A percentile compares a stretch with the other conserved stretches of the same genome.
Conservation (phyloP, 768 basidiomycete species). For the Dendrothele bispora region DNA sequence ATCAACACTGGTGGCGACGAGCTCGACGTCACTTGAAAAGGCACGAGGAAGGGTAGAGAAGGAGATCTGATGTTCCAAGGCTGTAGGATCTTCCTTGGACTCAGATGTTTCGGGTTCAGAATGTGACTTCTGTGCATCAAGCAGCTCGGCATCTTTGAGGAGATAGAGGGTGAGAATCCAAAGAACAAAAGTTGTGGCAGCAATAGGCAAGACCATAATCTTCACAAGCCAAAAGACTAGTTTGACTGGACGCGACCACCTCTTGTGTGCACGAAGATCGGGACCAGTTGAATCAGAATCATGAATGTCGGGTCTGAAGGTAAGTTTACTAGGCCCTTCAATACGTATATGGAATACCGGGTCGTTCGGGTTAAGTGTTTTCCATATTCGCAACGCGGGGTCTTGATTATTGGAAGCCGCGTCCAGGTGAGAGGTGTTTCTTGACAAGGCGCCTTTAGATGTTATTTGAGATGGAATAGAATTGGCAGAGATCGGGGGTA, state of each 20-base stretch:
- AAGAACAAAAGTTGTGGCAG: slow-evolving; percentile 67
- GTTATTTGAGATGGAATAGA: slow-evolving; percentile 19
- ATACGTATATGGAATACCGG: slow-evolving; percentile 71
- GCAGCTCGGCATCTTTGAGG: slow-evolving; percentile 86
- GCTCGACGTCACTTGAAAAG: slow-evolving; percentile 80
- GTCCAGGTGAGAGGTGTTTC: slow-evolving; percentile 15
- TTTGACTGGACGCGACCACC: slow-evolving; percentile 44
- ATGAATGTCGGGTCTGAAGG: slow-evolving; percentile 47
- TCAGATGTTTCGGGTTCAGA: slow-evolving; percentile 41
- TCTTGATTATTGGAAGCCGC: slow-evolving; percentile 8
- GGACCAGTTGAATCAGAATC: slow-evolving; percentile 30
- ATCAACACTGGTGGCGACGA: slow-evolving; percentile 69
- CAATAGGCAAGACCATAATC: slow-evolving; percentile 85
- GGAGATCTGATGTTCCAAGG: slow-evolving; percentile 44
- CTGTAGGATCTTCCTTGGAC: slow-evolving; percentile 24
- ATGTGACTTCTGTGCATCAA: slow-evolving; percentile 80
- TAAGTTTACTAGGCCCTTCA: slow-evolving; percentile 76
- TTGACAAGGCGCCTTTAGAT: slow-evolving; percentile 18
- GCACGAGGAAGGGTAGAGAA: slow-evolving; percentile 80
- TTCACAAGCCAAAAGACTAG: slow-evolving; percentile 74
- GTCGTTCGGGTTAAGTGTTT: slow-evolving; percentile 68
- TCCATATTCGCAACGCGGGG: slow-evolving; percentile 74
- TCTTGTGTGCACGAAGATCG: slow-evolving; percentile 36
- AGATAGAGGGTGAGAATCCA: slow-evolving; percentile 83
- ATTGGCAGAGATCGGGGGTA: slow-evolving; percentile 35